phyloP scores from a whole-genome alignment of 2,329 filamentous ascomycete species.

The Cercospora nicotianae region DNA sequence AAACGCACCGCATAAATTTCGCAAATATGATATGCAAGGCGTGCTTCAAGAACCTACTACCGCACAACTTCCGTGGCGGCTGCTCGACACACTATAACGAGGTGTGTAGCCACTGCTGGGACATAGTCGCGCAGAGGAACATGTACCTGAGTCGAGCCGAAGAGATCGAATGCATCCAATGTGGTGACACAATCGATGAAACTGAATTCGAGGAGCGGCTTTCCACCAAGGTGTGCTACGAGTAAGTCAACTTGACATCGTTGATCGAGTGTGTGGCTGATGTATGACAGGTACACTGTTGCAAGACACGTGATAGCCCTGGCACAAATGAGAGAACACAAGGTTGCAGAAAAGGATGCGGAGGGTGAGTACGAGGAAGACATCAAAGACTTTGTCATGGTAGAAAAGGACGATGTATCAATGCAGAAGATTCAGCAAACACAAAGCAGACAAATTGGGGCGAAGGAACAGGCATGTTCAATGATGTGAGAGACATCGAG shows the following conservation, averaged over 20 bases:
- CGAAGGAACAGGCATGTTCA: neutral
- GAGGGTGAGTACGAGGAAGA: neutral
- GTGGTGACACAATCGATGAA: neutral
- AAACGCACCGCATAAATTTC: neutral
- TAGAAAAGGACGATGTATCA: neutral
- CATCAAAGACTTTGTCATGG: neutral
- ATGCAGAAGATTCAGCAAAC: accelerated
- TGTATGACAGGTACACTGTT: neutral
- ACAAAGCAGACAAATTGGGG: neutral
- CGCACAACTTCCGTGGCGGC: neutral
- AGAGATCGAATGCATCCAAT: neutral
- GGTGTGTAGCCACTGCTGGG: neutral
- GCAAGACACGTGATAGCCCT: neutral
- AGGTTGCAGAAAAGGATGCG: neutral
- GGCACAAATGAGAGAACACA: neutral
- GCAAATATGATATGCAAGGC: neutral
- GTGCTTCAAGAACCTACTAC: neutral
- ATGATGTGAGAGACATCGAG: neutral
- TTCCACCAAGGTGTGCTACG: neutral
- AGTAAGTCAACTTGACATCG: neutral
- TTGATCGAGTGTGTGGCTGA: neutral
- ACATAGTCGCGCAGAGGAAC: neutral
- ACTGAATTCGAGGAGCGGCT: neutral
- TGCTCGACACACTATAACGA: neutral
- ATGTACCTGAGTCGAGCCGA: neutral